Base-by-base conservation (phyloP, 2,329 filamentous ascomycete species). In the Cladosporium oxysporum region DNA sequence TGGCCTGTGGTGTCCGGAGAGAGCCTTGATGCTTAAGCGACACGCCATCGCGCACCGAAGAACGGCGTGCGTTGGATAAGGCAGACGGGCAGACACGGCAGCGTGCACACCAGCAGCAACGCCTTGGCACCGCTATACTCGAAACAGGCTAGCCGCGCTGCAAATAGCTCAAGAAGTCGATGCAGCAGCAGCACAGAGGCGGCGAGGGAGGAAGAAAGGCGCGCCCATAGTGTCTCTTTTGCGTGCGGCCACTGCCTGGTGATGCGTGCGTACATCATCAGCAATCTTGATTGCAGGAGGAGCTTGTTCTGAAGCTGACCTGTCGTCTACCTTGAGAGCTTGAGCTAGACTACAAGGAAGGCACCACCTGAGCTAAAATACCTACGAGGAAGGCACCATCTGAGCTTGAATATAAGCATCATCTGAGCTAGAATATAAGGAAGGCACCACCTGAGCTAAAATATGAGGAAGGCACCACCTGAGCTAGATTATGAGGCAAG, bases 1-100 rank as follows among this genome's bases (percentile, higher is more conserved):
- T 35, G 33, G 33, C 12, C 33, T 35, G 33, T 35, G 33, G 50
- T 53, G 23, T 28, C 23, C 23, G 23, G 29, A 55, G 50, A 23
- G 37, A 29, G 33, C 29, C 35, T 59, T 47, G 52, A 33, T 33
- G 52, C 52, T 55, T 55, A 55, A 55, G 52, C 52, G 52, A 55
- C 28, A 55, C 28, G 52, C 26, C 29, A 55, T 29, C 28, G 29
- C 52, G 52, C 52, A 31, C 23, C 23, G 26, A 47, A n/a, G 18
- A 28, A 53, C 50, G 50, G 41, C 41, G 41, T 47, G 41, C 41
- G 41, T 47, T 29, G 52, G 26, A 23, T 14, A 33, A 55, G 52
- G 52, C 52, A 21, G 52, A 31, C 52, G 28, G 52, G 18, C 28
- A 7, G 14, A 21, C n/a, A 44, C 41, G 41, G 41, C 41, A 47